Evolutionary conservation across 2,329 filamentous ascomycete genomes (phyloP), one percentile per base, ranked within the genome.

Genomic region (Ophiostoma novo-ulmi): DNA sequence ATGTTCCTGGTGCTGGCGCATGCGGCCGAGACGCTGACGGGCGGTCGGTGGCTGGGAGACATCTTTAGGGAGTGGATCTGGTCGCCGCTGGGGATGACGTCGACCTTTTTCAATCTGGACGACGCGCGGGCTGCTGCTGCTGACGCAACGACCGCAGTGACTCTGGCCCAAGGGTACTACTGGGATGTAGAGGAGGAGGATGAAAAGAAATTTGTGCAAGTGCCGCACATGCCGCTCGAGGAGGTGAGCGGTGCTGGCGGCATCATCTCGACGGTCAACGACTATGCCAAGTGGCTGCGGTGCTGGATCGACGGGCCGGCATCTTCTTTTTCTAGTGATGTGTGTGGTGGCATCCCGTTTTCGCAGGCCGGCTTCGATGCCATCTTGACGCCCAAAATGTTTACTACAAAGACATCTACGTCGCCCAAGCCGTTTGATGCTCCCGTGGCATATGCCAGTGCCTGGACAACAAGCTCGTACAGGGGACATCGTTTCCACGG

Each of bases 211-310:
- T 79, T 76, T 72, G 55, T 71, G 8, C 22, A 67, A 35, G 76
- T 79, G 2, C 77, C 77, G 39, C 75, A 72, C 70, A 75, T 75
- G 73, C 72, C 75, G 13, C 70, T 75, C 20, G 74, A 75, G 36
- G 80, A 78, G 74, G 73, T 77, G 36, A 79, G 79, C 72, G 82
- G 81, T 14, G 81, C 82, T 0, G 82, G 81, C 0, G 78, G 76
- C 13, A 75, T 81, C 64, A 76, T 86, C 31, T 83, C 81, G 31
- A 84, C 80, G 66, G 83, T 83, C 1, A 69, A 78, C 8, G 85
- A 87, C 76, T 87, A 85, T 74, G 75, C 80, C 1, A 82, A 81
- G 74, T 88, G 85, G 85, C 73, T 86, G 2, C 77, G 78, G 36
- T 83, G 81, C 26, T 77, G 87, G 35, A 76, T 88, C 35, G 75